Evolutionary conservation across 768 basidiomycete genomes (phyloP).

Genomic region (Boletales sp.): DNA sequence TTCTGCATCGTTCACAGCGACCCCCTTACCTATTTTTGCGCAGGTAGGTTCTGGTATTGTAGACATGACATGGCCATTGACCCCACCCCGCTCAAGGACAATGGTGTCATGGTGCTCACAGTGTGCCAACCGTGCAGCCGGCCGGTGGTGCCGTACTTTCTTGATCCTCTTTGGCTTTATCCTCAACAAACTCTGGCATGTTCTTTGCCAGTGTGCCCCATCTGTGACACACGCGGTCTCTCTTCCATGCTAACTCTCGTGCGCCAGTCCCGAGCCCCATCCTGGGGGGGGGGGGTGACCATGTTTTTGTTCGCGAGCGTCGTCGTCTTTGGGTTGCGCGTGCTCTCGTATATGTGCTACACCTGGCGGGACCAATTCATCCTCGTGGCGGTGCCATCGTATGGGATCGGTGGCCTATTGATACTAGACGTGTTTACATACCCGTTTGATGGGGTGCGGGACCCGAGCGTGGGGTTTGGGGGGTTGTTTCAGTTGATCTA

Average conservation of each 20-base stretch:
- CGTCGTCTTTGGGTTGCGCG: slow-evolving; percentile 64
- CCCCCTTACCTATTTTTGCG: too few relatives aligned
- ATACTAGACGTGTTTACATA: slow-evolving; percentile 62
- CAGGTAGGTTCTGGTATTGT: slow-evolving; percentile 34
- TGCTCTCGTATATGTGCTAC: slow-evolving; percentile 58
- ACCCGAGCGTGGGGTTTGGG: slow-evolving; percentile 51
- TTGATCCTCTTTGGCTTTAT: slow-evolving; percentile 78
- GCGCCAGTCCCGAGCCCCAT: slow-evolving; percentile 67
- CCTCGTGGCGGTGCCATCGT: slow-evolving; percentile 62
- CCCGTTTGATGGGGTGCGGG: slow-evolving; percentile 60
- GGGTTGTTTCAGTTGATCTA: slow-evolving; percentile 70
- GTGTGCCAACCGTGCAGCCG: slow-evolving; percentile 77
- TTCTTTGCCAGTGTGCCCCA: slow-evolving; percentile 62
- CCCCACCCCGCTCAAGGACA: slow-evolving; percentile 47
- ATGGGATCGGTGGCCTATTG: slow-evolving; percentile 71
- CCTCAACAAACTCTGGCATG: slow-evolving; percentile 76
- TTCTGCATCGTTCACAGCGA: slow-evolving; percentile 75
- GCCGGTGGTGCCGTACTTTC: slow-evolving; percentile 76
- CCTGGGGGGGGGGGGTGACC: slow-evolving; percentile 74
- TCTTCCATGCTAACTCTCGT: too few relatives aligned
- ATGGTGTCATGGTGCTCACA: slow-evolving; percentile 80
- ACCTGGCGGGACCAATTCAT: slow-evolving; percentile 66
- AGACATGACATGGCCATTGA: not conserved
- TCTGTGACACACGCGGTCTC: not conserved
- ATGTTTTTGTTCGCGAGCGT: slow-evolving; percentile 84